These are phyloP conservation scores for Barnettozyma californica DNA, from an alignment of 805 yeast species.

Conservation along the genomic window DNA sequence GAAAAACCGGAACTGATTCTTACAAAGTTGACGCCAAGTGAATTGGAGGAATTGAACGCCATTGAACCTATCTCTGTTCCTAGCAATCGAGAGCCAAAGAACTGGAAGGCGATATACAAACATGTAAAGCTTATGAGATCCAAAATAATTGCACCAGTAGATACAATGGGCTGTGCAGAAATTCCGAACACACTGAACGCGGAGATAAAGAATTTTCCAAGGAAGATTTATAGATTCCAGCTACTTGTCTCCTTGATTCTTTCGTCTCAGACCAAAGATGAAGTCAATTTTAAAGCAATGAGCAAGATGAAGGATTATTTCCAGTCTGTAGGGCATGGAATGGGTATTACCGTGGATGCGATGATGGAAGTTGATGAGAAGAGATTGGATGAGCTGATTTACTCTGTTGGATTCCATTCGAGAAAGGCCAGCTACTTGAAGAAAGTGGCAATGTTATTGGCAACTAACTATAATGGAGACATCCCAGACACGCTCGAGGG, in stretches of 20 bases:
- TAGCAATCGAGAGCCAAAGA: constrained; percentile 30
- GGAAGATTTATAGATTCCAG: constrained; percentile 56
- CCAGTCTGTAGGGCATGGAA: constrained; percentile 33
- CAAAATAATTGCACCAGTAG: constrained; percentile 75
- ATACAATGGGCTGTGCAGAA: constrained; percentile 77
- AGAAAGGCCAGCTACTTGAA: constrained; percentile 72
- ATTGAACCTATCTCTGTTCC: background rate
- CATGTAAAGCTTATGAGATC: constrained; percentile 63
- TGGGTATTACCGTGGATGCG: constrained; percentile 57
- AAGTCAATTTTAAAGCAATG: constrained; percentile 73
- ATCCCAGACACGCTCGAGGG: constrained; percentile 68
- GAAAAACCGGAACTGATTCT: background rate
- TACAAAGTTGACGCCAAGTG: background rate
- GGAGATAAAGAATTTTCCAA: constrained; percentile 26
- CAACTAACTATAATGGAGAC: constrained; percentile 51
- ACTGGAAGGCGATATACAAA: constrained; percentile 53
- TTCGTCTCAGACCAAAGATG: constrained; percentile 90
- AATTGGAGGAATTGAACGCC: background rate
- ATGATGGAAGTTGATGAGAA: constrained; percentile 44
- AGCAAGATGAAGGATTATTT: constrained; percentile 47
- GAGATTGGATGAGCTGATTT: constrained; percentile 61
- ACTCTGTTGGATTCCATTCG: constrained; percentile 81
- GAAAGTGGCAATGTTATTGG: constrained; percentile 49
- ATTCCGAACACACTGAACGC: constrained; percentile 36
- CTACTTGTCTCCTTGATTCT: constrained; percentile 76